Percentiles rank a stretch among this genome's conserved stretches.
These are phyloP conservation scores for Basidioascus undulatus DNA, from an alignment of 768 basidiomycete species.

Conservation along the genomic window DNA sequence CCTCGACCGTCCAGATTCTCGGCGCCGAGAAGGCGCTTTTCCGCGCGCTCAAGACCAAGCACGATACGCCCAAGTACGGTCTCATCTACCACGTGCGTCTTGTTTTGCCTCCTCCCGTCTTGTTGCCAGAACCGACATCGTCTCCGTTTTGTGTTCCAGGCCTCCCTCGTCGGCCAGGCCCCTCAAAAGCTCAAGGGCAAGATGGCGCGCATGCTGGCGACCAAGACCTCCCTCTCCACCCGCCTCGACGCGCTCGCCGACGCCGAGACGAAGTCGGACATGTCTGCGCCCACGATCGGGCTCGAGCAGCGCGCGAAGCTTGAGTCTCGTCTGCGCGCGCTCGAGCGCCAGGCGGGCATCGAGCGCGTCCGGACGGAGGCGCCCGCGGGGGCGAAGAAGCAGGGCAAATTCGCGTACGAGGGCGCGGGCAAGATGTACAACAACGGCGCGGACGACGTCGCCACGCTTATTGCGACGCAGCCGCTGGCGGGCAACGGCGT, in stretches of 20 bases:
- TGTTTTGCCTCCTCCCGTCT: background rate
- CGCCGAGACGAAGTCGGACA: constrained; percentile 65
- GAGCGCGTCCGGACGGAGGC: constrained; percentile 43
- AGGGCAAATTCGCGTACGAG: constrained; percentile 54
- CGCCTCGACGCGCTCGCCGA: constrained; percentile 94
- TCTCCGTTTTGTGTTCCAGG: constrained; percentile 23
- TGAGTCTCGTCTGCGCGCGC: constrained; percentile 68
- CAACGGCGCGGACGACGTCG: constrained; percentile 56
- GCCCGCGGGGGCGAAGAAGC: constrained; percentile 34
- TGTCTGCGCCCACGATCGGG: constrained; percentile 60
- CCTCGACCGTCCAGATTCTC: constrained; percentile 26
- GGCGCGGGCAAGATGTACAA: constrained; percentile 62
- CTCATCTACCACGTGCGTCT: constrained; percentile 79
- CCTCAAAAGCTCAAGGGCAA: constrained; percentile 97
- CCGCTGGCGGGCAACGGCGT: constrained; percentile 33
- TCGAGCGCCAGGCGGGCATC: constrained; percentile 61
- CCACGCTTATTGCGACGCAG: constrained; percentile 59
- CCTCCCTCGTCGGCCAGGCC: constrained; percentile 87
- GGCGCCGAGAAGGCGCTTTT: constrained; percentile 27
- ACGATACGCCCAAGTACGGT: constrained; percentile 58
- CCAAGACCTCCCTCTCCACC: constrained; percentile 87
- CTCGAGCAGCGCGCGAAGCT: constrained; percentile 84
- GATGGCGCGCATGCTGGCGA: constrained; percentile 99
- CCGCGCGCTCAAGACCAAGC: constrained; percentile 26
- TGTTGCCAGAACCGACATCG: constrained; percentile 1